Evolutionary conservation across 257 asterid genomes (phyloP).

Genomic region (Echites panduratus): DNA sequence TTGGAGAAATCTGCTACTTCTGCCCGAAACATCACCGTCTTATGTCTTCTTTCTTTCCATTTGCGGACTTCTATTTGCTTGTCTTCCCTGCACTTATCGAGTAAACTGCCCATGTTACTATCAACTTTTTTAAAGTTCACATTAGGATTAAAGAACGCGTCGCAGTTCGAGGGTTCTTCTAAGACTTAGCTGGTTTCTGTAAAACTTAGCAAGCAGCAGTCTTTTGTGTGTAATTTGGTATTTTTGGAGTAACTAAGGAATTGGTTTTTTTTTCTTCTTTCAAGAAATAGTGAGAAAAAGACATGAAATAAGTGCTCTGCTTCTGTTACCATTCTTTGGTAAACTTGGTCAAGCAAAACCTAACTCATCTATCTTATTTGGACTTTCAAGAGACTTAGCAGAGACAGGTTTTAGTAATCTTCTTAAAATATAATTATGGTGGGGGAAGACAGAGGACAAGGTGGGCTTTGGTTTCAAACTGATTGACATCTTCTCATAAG

Average conservation of each 20-base stretch:
- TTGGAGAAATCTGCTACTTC: background rate
- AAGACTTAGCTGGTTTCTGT: background rate
- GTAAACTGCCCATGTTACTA: background rate
- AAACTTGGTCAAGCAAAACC: conserved; percentile 34
- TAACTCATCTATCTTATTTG: conserved; percentile 27
- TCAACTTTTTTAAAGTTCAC: background rate
- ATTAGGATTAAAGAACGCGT: background rate
- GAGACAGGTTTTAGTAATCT: conserved; percentile 7
- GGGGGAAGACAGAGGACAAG: conserved; percentile 18
- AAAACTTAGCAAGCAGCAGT: background rate
- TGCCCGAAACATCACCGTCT: too few relatives aligned
- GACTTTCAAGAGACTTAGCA: conserved; percentile 18
- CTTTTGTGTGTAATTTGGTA: background rate
- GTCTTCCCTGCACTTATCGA: background rate
- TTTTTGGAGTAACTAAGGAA: background rate
- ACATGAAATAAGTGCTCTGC: background rate
- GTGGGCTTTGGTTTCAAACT: background rate
- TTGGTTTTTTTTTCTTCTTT: background rate
- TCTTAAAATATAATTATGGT: background rate
- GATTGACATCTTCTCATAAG: background rate
- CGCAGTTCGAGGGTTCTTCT: background rate
- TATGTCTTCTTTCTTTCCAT: background rate
- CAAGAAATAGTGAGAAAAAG: too few relatives aligned
- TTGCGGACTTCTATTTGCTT: background rate
- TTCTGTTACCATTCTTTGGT: background rate